Conservation (phyloP, 345 rosid species). For the Eucalyptus tenuipes region DNA sequence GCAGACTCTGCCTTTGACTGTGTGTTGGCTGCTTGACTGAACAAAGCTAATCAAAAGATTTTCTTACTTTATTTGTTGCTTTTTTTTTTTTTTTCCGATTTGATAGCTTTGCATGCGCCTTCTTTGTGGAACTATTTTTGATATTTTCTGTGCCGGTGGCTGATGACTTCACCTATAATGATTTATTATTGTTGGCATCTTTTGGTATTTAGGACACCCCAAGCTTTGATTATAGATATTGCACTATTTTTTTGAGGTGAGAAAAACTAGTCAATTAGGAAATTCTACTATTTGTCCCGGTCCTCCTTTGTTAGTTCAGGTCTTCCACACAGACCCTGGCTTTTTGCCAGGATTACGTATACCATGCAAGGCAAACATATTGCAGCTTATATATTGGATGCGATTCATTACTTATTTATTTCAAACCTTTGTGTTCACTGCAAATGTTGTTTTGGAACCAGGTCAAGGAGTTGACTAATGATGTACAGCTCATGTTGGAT, state of each 20-base stretch:
- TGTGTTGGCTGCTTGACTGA: background rate
- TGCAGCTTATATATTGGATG: background rate
- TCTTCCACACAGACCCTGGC: background rate
- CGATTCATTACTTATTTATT: background rate
- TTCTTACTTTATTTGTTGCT: background rate
- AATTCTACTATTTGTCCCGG: background rate
- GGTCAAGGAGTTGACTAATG: constrained; percentile 2
- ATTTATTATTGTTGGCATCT: background rate
- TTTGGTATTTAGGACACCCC: background rate
- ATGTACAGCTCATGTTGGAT: constrained; percentile 5
- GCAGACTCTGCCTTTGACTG: background rate
- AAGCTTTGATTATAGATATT: background rate
- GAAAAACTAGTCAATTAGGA: background rate
- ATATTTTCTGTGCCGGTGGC: background rate
- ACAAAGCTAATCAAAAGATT: background rate
- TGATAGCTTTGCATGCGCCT: background rate
- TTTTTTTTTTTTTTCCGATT: background rate
- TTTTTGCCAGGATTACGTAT: background rate
- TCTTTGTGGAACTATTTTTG: background rate
- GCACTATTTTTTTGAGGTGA: background rate
- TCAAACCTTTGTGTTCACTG: background rate
- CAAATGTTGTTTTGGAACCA: background rate
- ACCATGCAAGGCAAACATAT: background rate
- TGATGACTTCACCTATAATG: background rate
- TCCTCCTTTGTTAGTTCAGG: background rate